A percentile compares a stretch with the other conserved stretches of the same genome.
Evolutionary conservation across 352 stramenopile species (phyloP).

Genomic region (Phytophthora aleatoria): DNA sequence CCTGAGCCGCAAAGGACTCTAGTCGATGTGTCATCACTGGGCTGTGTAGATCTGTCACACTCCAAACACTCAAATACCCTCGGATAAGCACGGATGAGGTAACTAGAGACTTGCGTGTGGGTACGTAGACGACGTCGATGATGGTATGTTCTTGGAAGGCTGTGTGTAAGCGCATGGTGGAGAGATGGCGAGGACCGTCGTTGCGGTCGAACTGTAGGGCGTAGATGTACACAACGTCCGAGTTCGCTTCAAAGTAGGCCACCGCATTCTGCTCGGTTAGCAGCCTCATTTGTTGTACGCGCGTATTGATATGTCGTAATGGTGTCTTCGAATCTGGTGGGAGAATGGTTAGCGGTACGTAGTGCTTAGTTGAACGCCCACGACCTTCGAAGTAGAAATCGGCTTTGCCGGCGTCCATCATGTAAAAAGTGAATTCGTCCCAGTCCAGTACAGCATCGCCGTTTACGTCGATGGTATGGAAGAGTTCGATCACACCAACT

Average conservation of each 20-base stretch:
- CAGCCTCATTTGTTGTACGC: conserved; percentile 59
- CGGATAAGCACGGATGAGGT: conserved; percentile 60
- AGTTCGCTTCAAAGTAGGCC: conserved; percentile 68
- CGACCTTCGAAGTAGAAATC: conserved; percentile 55
- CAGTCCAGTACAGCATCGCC: conserved; percentile 86
- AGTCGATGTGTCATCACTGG: conserved; percentile 72
- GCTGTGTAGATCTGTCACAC: conserved; percentile 48
- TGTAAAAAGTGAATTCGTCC: conserved; percentile 91
- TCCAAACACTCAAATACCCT: conserved; percentile 70
- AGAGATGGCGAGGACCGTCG: conserved; percentile 62
- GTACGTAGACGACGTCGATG: conserved; percentile 63
- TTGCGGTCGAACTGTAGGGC: conserved; percentile 63
- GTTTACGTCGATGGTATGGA: conserved; percentile 92
- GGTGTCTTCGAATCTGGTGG: conserved; percentile 58
- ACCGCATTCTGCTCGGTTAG: conserved; percentile 57
- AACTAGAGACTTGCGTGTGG: conserved; percentile 44
- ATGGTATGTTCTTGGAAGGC: conserved; percentile 75
- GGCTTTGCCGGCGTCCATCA: conserved; percentile 75
- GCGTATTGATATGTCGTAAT: conserved; percentile 46
- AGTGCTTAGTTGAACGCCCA: conserved; percentile 37
- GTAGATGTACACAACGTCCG: conserved; percentile 77
- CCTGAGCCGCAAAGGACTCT: conserved; percentile 54
- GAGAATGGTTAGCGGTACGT: conserved; percentile 36
- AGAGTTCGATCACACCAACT: conserved; percentile 85
- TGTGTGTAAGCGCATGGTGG: conserved; percentile 72